Conservation (phyloP, 768 basidiomycete genomes). For the Serpula lacrymans region DNA sequence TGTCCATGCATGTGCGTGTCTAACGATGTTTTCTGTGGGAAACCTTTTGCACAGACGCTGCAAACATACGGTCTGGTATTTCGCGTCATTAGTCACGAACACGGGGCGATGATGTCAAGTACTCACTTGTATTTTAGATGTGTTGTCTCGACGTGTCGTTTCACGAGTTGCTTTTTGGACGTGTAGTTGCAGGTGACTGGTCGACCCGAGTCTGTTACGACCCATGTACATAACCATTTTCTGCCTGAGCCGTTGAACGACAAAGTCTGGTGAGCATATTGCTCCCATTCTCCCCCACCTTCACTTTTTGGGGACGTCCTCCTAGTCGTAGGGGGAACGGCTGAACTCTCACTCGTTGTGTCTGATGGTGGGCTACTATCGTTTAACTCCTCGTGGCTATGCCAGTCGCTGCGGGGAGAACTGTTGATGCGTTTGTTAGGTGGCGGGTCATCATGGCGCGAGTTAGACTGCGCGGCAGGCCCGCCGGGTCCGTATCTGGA, state of each 20-base stretch:
- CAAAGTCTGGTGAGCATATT: constrained; percentile 30
- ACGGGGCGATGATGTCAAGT: constrained; percentile 12
- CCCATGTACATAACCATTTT: constrained; percentile 42
- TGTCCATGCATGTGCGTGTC: constrained; percentile 56
- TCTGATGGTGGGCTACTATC: constrained; percentile 28
- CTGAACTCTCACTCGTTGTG: constrained; percentile 26
- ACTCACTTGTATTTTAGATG: constrained; percentile 60
- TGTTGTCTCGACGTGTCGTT: constrained; percentile 62
- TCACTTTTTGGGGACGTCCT: constrained; percentile 25
- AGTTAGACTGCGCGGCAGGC: no score
- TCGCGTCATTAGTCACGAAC: no score
- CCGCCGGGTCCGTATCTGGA: no score
- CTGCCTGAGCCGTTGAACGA: constrained; percentile 30
- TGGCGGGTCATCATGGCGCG: no score
- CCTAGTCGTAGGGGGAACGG: constrained; percentile 9
- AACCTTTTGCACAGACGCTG: constrained; percentile 48
- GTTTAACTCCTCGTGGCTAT: no score
- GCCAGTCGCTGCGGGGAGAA: no score
- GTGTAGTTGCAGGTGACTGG: constrained; percentile 37
- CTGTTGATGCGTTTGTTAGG: neutral
- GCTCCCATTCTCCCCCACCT: constrained; percentile 30
- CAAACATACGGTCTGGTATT: constrained; percentile 50
- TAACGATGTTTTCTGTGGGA: constrained; percentile 57
- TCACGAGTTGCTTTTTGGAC: constrained; percentile 63
- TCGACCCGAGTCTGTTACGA: constrained; percentile 28